Evolutionary conservation across 2,329 filamentous ascomycete species (phyloP).

Genomic region (Passalora sequoiae): DNA sequence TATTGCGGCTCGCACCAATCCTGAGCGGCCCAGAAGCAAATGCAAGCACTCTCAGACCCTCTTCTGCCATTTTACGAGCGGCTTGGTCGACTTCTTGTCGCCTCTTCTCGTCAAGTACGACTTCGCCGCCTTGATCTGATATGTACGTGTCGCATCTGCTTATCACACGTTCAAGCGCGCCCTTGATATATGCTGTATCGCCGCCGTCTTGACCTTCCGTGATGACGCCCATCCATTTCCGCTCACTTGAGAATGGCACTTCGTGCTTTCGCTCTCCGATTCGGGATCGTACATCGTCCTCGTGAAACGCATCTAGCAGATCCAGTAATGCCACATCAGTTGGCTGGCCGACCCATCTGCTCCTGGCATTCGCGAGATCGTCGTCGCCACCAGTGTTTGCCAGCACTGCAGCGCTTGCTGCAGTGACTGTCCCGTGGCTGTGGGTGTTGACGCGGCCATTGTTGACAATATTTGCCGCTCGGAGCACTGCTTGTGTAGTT

Average conservation of each 20-base stretch:
- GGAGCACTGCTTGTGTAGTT: conserved; percentile 72
- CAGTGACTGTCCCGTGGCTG: conserved; percentile 53
- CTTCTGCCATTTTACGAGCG: conserved; percentile 78
- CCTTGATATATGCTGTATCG: conserved; percentile 92
- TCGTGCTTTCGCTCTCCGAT: conserved; percentile 78
- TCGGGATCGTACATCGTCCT: conserved; percentile 83
- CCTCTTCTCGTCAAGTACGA: conserved; percentile 72
- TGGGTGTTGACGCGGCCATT: conserved; percentile 73
- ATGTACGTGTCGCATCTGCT: conserved; percentile 86
- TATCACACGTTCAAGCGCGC: conserved; percentile 81
- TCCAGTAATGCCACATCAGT: conserved; percentile 98
- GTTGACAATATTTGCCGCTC: conserved; percentile 94
- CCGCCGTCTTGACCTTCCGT: conserved; percentile 59
- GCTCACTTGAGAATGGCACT: conserved; percentile 91
- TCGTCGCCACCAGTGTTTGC: conserved; percentile 69
- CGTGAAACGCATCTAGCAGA: conserved; percentile 80
- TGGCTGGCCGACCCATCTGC: conserved; percentile 92
- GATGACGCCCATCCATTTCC: conserved; percentile 98
- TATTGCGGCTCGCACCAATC: conserved; percentile 26
- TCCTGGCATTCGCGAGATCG: conserved; percentile 59
- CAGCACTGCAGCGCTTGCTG: conserved; percentile 70
- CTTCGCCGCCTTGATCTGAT: conserved; percentile 76
- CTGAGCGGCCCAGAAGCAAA: conserved; percentile 75
- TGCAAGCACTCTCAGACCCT: conserved; percentile 83
- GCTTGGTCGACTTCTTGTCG: conserved; percentile 71